phyloP scores from a whole-genome alignment of 768 basidiomycete species.

The Psilocybe sp. region DNA sequence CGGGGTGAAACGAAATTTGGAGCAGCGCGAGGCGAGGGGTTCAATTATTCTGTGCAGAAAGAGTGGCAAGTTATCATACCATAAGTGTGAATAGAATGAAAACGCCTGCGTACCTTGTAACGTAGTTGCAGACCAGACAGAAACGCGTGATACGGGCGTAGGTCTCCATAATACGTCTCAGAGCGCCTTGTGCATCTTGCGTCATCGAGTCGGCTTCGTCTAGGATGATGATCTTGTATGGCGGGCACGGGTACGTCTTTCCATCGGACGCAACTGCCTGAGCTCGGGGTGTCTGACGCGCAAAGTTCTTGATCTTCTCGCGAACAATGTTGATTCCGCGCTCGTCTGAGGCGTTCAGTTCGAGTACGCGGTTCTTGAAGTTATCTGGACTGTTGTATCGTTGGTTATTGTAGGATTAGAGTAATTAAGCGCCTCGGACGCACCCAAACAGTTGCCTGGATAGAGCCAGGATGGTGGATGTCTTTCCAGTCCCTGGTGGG shows the following conservation, averaged over 20 bases:
- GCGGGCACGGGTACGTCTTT: slow-evolving; percentile 90
- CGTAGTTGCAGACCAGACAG: slow-evolving; percentile 98
- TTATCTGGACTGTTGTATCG: slow-evolving; percentile 76
- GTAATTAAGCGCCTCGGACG: slow-evolving; percentile 16
- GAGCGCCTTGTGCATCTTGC: slow-evolving; percentile 95
- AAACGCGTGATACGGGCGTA: slow-evolving; percentile 96
- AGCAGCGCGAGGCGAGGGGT: slow-evolving; percentile 96
- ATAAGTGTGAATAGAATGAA: not conserved
- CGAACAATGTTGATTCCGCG: slow-evolving; percentile 95
- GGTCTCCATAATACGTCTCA: slow-evolving; percentile 99
- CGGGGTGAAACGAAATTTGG: slow-evolving; percentile 97
- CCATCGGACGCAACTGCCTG: slow-evolving; percentile 69
- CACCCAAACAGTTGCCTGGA: slow-evolving; percentile 93
- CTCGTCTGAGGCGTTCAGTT: slow-evolving; percentile 98
- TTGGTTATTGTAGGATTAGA: not conserved
- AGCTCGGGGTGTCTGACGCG: slow-evolving; percentile 87
- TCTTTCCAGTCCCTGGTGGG: slow-evolving; percentile 98
- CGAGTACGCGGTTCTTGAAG: slow-evolving; percentile 88
- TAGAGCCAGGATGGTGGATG: slow-evolving; percentile 94
- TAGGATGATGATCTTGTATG: slow-evolving; percentile 97
- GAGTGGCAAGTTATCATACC: not conserved
- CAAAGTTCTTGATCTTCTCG: slow-evolving; percentile 99
- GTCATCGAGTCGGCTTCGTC: slow-evolving; percentile 99
- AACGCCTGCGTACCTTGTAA: slow-evolving; percentile 69
- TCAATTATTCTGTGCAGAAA: slow-evolving; percentile 80